Evolutionary conservation across 805 yeast genomes (phyloP).

Genomic region (Barnettozyma siamensis): DNA sequence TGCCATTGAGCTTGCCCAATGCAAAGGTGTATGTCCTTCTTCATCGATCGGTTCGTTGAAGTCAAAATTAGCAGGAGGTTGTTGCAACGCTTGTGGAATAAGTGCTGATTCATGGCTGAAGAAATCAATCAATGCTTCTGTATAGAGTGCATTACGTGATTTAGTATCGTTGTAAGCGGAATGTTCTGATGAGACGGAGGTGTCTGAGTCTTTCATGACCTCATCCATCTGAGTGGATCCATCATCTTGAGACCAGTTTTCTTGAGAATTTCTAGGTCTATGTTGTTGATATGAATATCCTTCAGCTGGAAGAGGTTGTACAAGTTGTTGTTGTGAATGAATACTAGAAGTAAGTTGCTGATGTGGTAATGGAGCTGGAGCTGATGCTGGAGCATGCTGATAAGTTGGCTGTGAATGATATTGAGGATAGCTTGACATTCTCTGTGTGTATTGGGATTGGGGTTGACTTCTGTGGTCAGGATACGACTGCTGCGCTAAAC

Average conservation of each 20-base stretch:
- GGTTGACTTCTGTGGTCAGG: too few species aligned
- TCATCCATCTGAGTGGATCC: conserved; percentile 26
- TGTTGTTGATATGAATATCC: conserved; percentile 21
- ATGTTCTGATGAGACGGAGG: conserved; percentile 37
- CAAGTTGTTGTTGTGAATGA: conserved; percentile 13
- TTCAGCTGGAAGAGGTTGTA: conserved; percentile 17
- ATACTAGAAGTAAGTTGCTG: too few species aligned
- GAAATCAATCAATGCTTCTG: conserved; percentile 40
- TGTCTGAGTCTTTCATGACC: conserved; percentile 32
- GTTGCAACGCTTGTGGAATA: conserved; percentile 33
- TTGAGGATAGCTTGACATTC: too few species aligned
- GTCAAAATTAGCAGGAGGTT: conserved; percentile 59
- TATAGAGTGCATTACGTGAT: conserved; percentile 30
- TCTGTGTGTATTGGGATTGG: too few species aligned
- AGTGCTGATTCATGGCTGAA: conserved; percentile 36
- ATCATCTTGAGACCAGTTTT: conserved; percentile 30
- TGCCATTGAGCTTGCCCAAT: conserved; percentile 85
- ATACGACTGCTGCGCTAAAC: too few species aligned
- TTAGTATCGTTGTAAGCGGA: conserved; percentile 15
- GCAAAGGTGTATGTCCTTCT: conserved; percentile 77
- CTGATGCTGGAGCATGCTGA: too few species aligned
- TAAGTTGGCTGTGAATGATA: too few species aligned
- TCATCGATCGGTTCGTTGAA: conserved; percentile 67
- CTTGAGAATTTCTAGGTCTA: conserved; percentile 22
- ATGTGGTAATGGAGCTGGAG: too few species aligned